Conservation (phyloP, 495 filamentous ascomycete species). For the Podospora sp. region DNA sequence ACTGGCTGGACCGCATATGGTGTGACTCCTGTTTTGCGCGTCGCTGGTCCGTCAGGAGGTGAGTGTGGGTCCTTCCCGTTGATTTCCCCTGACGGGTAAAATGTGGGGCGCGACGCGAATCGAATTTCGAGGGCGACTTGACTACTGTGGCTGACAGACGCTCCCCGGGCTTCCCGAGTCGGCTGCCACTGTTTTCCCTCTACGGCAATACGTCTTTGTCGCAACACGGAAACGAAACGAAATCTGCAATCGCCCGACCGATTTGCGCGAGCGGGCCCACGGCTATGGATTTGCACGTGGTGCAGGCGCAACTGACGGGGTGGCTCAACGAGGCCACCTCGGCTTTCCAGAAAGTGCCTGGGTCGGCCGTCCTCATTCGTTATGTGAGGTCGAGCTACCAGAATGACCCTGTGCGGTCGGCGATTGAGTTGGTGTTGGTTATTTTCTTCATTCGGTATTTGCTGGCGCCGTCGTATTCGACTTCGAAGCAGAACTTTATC, state of each 20-base stretch:
- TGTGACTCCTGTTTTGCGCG: too few relatives aligned
- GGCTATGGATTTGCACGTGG: slow-evolving; percentile 79
- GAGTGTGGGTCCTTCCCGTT: background rate
- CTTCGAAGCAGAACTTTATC: slow-evolving; percentile 81
- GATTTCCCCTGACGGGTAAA: slow-evolving; percentile 4
- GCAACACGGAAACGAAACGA: background rate
- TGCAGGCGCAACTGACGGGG: slow-evolving; percentile 67
- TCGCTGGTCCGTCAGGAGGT: background rate
- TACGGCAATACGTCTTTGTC: background rate
- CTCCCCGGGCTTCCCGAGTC: background rate
- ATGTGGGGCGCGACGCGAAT: slow-evolving; percentile 11
- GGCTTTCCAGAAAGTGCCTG: slow-evolving; percentile 85
- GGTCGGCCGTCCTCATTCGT: slow-evolving; percentile 89
- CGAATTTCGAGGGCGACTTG: slow-evolving; percentile 9
- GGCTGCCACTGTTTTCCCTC: background rate
- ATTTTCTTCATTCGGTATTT: slow-evolving; percentile 95
- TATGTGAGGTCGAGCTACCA: slow-evolving; percentile 98
- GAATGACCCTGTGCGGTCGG: slow-evolving; percentile 90
- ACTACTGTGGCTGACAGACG: slow-evolving; percentile 6
- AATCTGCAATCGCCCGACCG: background rate
- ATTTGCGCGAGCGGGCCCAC: background rate
- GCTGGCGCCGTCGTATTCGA: slow-evolving; percentile 86
- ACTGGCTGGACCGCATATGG: too few relatives aligned
- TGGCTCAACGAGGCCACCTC: slow-evolving; percentile 66
- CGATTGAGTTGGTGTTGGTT: slow-evolving; percentile 91